Conservation (phyloP, 2,329 filamentous ascomycete genomes). For the Xylaria sp. region DNA sequence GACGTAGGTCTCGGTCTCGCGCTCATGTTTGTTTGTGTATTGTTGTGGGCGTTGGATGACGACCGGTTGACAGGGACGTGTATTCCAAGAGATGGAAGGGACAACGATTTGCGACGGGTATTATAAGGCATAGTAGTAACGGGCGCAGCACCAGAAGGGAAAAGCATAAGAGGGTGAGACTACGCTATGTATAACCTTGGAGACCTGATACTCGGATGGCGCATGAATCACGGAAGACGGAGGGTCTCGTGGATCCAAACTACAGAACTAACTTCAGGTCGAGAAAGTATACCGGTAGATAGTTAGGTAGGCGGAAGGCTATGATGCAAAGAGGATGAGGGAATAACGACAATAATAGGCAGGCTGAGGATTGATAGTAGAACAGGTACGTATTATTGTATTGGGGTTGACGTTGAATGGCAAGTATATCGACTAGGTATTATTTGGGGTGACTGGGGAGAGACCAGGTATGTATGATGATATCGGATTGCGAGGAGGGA, state of each 20-base stretch:
- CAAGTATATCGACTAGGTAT: conserved; percentile 10
- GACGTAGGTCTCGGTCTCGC: conserved; percentile 46
- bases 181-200: conserved; percentile 37
- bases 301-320: conserved; percentile 27
- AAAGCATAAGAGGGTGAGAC: conserved; percentile 36
- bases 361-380: not conserved
- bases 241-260: conserved; percentile 37
- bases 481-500: conserved; percentile 11
- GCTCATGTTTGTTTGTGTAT: conserved; percentile 41
- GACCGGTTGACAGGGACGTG: conserved; percentile 72
- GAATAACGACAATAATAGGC: conserved; percentile 5
- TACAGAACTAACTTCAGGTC: conserved; percentile 33
- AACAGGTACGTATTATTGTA: conserved; percentile 29
- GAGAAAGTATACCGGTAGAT: conserved; percentile 30
- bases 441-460: conserved; percentile 18
- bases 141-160: conserved; percentile 35
- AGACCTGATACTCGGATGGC: conserved; percentile 42
- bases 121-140: conserved; percentile 83
- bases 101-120: conserved; percentile 95
- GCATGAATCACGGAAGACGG: conserved; percentile 44
- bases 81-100: conserved; percentile 90
- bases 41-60: conserved; percentile 44
- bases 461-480: conserved; percentile 8
- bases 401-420: conserved; percentile 11
- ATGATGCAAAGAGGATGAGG: conserved; percentile 32